Evolutionary conservation across 768 basidiomycete species (phyloP).

Genomic region (Rhizopogon vesiculosus): DNA sequence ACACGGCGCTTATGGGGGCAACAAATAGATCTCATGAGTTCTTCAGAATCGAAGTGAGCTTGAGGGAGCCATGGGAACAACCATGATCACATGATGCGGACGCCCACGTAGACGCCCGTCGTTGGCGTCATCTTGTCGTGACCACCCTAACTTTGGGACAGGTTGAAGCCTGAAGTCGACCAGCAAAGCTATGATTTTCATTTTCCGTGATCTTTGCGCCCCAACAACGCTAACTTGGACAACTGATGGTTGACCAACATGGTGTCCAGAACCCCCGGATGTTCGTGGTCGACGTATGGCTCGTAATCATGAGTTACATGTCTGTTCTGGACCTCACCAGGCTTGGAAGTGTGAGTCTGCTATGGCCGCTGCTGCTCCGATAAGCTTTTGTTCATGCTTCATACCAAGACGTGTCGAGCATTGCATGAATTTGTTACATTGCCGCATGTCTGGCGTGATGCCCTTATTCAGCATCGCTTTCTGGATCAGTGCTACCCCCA

Average conservation of each 20-base stretch:
- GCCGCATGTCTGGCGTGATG: constrained; percentile 22
- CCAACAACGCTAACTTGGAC: not conserved
- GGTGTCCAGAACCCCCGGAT: not conserved
- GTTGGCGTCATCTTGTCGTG: not conserved
- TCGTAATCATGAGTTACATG: constrained; percentile 23
- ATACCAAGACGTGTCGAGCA: constrained; percentile 19
- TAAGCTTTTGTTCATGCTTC: not conserved
- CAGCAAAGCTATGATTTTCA: not conserved
- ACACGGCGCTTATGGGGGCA: too few relatives aligned
- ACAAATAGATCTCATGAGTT: too few relatives aligned
- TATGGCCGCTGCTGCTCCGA: too few relatives aligned
- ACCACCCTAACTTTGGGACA: not conserved
- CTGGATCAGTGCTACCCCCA: constrained; percentile 20
- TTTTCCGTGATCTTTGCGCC: not conserved
- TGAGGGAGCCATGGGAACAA: too few relatives aligned
- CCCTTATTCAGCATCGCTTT: constrained; percentile 19
- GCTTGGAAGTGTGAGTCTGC: constrained; percentile 21
- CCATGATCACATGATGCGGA: too few relatives aligned
- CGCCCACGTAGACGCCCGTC: too few relatives aligned
- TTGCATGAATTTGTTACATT: constrained; percentile 19
- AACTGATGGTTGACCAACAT: not conserved
- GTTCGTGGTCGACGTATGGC: constrained; percentile 24
- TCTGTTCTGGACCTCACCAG: constrained; percentile 19
- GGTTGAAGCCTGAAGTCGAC: not conserved
- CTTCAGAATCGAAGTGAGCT: too few relatives aligned